Evolutionary conservation across 345 rosid genomes (phyloP).

Genomic region (Mangifera indica): DNA sequence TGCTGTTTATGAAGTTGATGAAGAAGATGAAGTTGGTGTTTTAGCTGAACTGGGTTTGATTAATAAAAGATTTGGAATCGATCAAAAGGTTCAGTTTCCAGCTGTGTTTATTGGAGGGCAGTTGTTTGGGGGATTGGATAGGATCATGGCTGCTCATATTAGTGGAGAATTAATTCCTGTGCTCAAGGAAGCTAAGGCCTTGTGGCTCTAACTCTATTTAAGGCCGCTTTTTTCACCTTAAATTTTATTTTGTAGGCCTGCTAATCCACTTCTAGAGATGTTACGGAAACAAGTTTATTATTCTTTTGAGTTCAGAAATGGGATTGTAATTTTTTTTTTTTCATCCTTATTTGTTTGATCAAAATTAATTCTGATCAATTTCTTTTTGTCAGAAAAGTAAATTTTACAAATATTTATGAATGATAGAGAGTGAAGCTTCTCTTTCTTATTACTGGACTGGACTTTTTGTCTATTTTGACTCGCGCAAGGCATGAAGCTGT

Average conservation of each 20-base stretch:
- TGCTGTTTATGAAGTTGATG: constrained; percentile 66
- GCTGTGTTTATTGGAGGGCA: constrained; percentile 84
- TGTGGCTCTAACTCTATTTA: constrained; percentile 65
- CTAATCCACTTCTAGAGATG: background rate
- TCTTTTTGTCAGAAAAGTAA: too few species aligned
- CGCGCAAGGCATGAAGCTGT: background rate
- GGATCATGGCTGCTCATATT: constrained; percentile 92
- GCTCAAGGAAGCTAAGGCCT: constrained; percentile 86
- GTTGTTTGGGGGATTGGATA: constrained; percentile 86
- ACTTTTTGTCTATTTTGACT: background rate
- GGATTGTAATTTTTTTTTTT: constrained; percentile 14
- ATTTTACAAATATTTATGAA: background rate
- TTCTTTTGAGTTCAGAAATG: constrained; percentile 8
- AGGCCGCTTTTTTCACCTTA: background rate
- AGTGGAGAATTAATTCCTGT: constrained; percentile 76
- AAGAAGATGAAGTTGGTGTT: constrained; percentile 43
- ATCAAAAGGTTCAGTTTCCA: constrained; percentile 55
- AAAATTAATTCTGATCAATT: background rate
- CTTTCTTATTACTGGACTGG: background rate
- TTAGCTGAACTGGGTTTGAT: constrained; percentile 40
- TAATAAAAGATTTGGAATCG: background rate
- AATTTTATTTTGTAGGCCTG: background rate
- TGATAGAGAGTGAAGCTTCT: background rate
- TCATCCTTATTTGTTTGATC: background rate
- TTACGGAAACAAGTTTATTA: background rate